phyloP scores from a whole-genome alignment of 73 alveolate genomes.

The Paramecium octaurelia region DNA sequence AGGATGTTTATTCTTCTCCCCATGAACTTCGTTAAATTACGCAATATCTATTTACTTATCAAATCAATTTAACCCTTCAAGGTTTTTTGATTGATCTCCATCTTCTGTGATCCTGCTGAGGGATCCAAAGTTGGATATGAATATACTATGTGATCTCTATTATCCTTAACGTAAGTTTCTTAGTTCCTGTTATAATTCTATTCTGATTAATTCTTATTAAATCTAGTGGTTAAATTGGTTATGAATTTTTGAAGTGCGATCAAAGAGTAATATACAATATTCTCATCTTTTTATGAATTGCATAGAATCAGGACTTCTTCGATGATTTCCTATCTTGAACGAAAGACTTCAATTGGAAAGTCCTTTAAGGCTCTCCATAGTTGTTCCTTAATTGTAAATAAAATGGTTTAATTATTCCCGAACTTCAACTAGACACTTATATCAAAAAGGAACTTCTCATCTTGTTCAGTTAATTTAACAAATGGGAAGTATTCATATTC shows the following conservation, averaged over 20 bases:
- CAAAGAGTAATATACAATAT: neutral
- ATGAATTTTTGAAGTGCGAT: neutral
- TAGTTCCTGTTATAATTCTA: neutral
- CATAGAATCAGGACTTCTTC: neutral
- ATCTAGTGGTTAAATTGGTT: neutral
- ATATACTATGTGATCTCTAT: neutral
- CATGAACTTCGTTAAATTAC: neutral
- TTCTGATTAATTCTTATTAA: no score
- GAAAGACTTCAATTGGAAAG: conserved; percentile 14
- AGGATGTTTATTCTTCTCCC: neutral
- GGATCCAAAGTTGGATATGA: conserved; percentile 20
- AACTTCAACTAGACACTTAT: neutral
- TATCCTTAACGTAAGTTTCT: neutral
- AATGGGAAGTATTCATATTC: neutral
- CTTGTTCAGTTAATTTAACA: neutral
- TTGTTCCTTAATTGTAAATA: neutral
- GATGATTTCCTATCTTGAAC: neutral
- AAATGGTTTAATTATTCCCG: conserved; percentile 5
- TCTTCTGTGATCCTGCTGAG: neutral
- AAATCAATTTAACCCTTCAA: neutral
- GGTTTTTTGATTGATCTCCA: neutral
- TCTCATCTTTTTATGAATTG: neutral
- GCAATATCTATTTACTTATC: neutral
- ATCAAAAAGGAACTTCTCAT: conserved; percentile 13
- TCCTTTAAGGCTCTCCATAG: neutral